Percentiles rank a stretch among this genome's conserved stretches.
Conservation (phyloP, 257 asterid genomes). For the Solanum sparsipilum region DNA sequence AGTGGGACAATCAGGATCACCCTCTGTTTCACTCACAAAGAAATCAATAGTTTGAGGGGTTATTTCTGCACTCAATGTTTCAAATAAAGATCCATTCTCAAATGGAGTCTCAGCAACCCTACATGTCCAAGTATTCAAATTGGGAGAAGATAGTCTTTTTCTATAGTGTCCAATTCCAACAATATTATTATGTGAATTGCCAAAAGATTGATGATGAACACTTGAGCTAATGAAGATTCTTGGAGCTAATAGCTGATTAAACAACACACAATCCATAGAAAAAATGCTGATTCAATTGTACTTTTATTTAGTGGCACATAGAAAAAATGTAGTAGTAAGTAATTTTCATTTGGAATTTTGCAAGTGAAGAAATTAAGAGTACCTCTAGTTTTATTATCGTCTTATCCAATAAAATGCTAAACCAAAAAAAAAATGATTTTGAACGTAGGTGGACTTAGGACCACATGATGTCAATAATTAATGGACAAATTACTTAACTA, state of each 20-base stretch:
- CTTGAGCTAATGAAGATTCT: constrained; percentile 12
- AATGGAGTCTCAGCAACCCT: constrained; percentile 24
- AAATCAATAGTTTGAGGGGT: constrained; percentile 61
- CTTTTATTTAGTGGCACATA: background rate
- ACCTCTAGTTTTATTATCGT: constrained; percentile 11
- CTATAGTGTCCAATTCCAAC: constrained; percentile 8
- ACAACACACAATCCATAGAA: constrained; percentile 31
- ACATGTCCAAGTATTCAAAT: constrained; percentile 8
- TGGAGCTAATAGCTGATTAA: constrained; percentile 25
- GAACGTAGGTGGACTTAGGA: background rate
- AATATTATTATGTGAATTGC: background rate
- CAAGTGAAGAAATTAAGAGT: background rate
- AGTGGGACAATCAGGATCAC: constrained; percentile 84
- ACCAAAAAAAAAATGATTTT: background rate
- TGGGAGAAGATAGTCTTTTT: constrained; percentile 5
- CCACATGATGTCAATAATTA: background rate
- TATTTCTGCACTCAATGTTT: constrained; percentile 47
- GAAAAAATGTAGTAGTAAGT: background rate
- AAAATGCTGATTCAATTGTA: background rate
- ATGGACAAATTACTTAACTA: too few relatives aligned
- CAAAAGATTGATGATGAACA: background rate
- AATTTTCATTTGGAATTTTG: background rate
- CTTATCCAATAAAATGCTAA: constrained; percentile 3
- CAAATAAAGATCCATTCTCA: constrained; percentile 29
- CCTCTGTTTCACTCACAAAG: constrained; percentile 86